phyloP scores from a whole-genome alignment of 1,284 basidiomycete genomes.

The Puccinia novopanici region DNA sequence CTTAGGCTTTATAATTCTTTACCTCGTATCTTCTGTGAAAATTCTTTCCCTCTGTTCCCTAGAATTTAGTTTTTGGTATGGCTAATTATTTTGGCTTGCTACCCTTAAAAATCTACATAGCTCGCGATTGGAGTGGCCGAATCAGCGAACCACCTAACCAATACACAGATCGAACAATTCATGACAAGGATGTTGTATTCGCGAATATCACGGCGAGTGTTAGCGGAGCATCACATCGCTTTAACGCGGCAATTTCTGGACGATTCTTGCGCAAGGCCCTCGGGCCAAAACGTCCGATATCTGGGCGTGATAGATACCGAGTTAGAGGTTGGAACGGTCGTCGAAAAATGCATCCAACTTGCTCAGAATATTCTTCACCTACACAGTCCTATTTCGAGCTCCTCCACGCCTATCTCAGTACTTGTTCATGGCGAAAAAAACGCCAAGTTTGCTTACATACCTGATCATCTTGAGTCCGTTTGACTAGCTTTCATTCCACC shows the following conservation, averaged over 20 bases:
- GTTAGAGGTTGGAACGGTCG: neutral
- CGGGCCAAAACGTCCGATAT: conserved; percentile 60
- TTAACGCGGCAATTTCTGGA: conserved; percentile 61
- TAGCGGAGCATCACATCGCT: conserved; percentile 82
- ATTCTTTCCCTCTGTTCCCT: neutral
- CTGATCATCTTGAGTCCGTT: conserved; percentile 70
- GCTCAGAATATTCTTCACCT: conserved; percentile 13
- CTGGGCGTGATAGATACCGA: conserved; percentile 41
- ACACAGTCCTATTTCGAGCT: neutral
- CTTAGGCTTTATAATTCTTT: conserved; percentile 70
- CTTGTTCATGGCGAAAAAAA: conserved; percentile 71
- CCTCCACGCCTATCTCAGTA: neutral
- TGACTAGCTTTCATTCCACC: neutral
- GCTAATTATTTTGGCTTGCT: conserved; percentile 54
- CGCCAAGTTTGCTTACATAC: conserved; percentile 78
- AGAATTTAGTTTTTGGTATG: neutral
- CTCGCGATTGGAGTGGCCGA: conserved; percentile 59
- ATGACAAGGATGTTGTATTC: conserved; percentile 89
- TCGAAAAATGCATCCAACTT: conserved; percentile 22
- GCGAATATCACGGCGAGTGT: conserved; percentile 80
- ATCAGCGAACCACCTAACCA: conserved; percentile 71
- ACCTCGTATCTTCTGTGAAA: conserved; percentile 59
- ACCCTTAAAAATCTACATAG: conserved; percentile 20
- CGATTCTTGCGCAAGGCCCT: conserved; percentile 51
- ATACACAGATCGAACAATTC: conserved; percentile 79